Evolutionary conservation across 768 basidiomycete genomes (phyloP), one percentile per base, ranked within the genome.

Genomic region (Flagelloscypha sp.): DNA sequence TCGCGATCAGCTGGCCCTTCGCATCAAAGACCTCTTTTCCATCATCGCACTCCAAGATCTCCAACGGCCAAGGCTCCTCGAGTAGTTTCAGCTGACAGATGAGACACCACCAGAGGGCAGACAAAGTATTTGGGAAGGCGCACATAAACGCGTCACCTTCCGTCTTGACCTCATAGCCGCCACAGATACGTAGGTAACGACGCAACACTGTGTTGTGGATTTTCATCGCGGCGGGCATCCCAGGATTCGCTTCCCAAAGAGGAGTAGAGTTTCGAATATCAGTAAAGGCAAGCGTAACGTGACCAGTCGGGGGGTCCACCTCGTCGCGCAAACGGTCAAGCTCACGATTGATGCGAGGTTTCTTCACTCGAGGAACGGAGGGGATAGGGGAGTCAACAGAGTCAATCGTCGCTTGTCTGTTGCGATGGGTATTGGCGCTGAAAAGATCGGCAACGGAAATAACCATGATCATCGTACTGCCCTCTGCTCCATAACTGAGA

Each of bases 121-220:
- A 72, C 2, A 89, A 67, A 9, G 89, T 74, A 2, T 80, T 86
- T 2, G 88, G 85, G 72, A 99, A 99, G 15, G 94, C 89, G 35
- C 92, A 92, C 86, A 99, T 93, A 67, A 99, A 99, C 1, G 94
- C 80, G 50, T 98, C 95, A 19, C 95, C 95, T 79, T 99, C 95
- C 8, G 95, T 99, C 62, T 99, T 99, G 51, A 98, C 94, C 61
- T 97, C 90, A 56, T 98, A 99, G 1, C 95, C 95, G 19, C 92
- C 92, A 48, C 92, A 93, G 27, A 84, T 68, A 19, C 94, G 77
- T 21, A 97, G 63, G 41, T 84, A 79, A 5, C 93, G 73, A 15
- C 95, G 79, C 30, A 98, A 69, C 16, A 97, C 67, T 33, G 63
- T 70, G 54, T 98, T 93, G 60, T 99, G 95, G 46, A 90, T 58